These are phyloP conservation scores for Phyllosticta citribraziliensis DNA, from an alignment of 2,329 filamentous ascomycete genomes.

Conservation along the genomic window DNA sequence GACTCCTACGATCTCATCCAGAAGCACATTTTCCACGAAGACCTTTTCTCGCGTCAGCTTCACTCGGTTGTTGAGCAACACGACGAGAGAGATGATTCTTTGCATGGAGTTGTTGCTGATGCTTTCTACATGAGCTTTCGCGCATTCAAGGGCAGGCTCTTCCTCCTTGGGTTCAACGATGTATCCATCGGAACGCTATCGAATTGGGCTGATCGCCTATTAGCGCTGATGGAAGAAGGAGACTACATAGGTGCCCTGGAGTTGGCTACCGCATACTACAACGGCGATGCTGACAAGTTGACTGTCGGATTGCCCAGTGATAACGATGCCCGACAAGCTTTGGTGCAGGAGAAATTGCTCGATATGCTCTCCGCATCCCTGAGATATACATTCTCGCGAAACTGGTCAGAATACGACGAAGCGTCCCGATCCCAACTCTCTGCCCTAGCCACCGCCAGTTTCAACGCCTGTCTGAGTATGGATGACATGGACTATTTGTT, in stretches of 20 bases:
- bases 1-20: slow-evolving; percentile 88
- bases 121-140: slow-evolving; percentile 98
- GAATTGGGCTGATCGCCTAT: slow-evolving; percentile 91
- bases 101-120: slow-evolving; percentile 95
- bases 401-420: slow-evolving; percentile 37
- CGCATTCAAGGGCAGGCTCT: slow-evolving; percentile 86
- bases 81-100: slow-evolving; percentile 74
- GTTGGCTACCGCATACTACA: slow-evolving; percentile 85
- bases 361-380: slow-evolving; percentile 91
- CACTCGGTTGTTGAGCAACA: slow-evolving; percentile 76
- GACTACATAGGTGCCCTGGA: slow-evolving; percentile 88
- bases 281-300: slow-evolving; percentile 82
- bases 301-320: slow-evolving; percentile 91
- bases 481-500: slow-evolving; percentile 76
- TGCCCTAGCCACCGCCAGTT: slow-evolving; percentile 73
- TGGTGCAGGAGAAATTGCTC: slow-evolving; percentile 80
- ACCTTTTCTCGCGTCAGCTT: slow-evolving; percentile 82
- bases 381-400: slow-evolving; percentile 72
- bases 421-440: slow-evolving; percentile 53
- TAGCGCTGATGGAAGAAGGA: slow-evolving; percentile 93
- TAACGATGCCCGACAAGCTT: slow-evolving; percentile 58
- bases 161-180: slow-evolving; percentile 89
- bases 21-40: slow-evolving; percentile 84
- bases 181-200: slow-evolving; percentile 83
- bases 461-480: slow-evolving; percentile 71